phyloP scores from a whole-genome alignment of 129 eudicot species.

The Saposhnikovia divaricata region DNA sequence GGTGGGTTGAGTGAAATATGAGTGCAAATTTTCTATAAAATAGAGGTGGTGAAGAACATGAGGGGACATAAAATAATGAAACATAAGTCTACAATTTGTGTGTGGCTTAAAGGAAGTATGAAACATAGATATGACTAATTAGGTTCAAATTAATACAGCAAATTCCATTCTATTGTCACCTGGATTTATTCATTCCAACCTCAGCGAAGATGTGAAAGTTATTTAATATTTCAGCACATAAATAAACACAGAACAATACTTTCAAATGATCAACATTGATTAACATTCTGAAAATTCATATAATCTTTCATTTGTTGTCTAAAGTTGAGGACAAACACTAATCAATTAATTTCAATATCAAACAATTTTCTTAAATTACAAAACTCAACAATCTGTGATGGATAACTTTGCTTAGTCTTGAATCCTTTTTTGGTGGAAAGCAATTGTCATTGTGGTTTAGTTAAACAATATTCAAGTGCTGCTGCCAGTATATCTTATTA shows the following conservation, averaged over 20 bases:
- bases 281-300: background rate
- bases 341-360: background rate
- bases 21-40: background rate
- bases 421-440: background rate
- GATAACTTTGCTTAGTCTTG: background rate
- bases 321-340: background rate
- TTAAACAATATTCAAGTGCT: background rate
- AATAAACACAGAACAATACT: background rate
- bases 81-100: no score
- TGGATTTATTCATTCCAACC: background rate
- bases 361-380: background rate
- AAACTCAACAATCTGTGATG: background rate
- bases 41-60: no score
- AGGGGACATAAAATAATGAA: no score
- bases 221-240: background rate
- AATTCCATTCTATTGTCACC: no score
- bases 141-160: no score
- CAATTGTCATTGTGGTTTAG: background rate
- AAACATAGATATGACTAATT: no score
- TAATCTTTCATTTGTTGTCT: background rate
- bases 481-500: background rate
- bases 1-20: background rate
- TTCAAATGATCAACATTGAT: background rate
- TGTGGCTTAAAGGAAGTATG: no score
- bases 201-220: background rate